These are phyloP conservation scores for Allium fistulosum DNA, from an alignment of 106 monocot species.

Conservation along the genomic window DNA sequence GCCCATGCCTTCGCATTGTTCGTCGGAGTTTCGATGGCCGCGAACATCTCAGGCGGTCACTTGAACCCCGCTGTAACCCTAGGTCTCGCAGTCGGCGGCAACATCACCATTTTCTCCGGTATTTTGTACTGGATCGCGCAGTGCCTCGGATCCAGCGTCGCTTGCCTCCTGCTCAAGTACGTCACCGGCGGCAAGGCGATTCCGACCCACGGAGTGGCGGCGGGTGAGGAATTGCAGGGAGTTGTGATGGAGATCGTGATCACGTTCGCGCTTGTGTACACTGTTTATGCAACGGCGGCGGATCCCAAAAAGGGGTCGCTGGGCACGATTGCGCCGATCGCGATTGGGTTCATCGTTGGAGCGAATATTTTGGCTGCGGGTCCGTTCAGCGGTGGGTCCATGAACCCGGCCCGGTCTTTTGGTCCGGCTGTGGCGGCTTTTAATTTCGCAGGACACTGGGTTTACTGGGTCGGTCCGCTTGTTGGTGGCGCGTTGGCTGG, in stretches of 20 bases:
- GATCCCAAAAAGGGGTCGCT: slow-evolving; percentile 72
- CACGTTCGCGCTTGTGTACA: slow-evolving; percentile 74
- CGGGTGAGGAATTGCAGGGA: slow-evolving; percentile 38
- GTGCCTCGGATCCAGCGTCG: slow-evolving; percentile 45
- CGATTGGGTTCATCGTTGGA: slow-evolving; percentile 80
- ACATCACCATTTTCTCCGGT: slow-evolving; percentile 64
- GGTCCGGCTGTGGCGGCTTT: slow-evolving; percentile 65
- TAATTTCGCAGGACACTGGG: slow-evolving; percentile 53
- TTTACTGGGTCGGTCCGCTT: slow-evolving; percentile 81
- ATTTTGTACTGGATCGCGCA: slow-evolving; percentile 82
- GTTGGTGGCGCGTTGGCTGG: slow-evolving; percentile 66
- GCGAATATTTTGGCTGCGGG: slow-evolving; percentile 85
- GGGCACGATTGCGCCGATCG: slow-evolving; percentile 78
- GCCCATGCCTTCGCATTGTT: slow-evolving; percentile 64
- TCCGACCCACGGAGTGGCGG: slow-evolving; percentile 47
- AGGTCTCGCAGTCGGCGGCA: slow-evolving; percentile 53
- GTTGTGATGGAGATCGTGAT: slow-evolving; percentile 65
- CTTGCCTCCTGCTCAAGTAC: slow-evolving; percentile 57
- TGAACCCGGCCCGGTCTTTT: slow-evolving; percentile 80
- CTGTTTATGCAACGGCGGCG: slow-evolving; percentile 67
- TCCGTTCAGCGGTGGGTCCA: slow-evolving; percentile 69
- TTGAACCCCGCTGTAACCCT: slow-evolving; percentile 68
- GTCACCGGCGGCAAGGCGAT: slow-evolving; percentile 52
- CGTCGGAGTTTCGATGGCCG: slow-evolving; percentile 59
- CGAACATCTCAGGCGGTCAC: slow-evolving; percentile 84